phyloP scores from a whole-genome alignment of 176 grass and related monocot genomes.

The Triticum aestivum region DNA sequence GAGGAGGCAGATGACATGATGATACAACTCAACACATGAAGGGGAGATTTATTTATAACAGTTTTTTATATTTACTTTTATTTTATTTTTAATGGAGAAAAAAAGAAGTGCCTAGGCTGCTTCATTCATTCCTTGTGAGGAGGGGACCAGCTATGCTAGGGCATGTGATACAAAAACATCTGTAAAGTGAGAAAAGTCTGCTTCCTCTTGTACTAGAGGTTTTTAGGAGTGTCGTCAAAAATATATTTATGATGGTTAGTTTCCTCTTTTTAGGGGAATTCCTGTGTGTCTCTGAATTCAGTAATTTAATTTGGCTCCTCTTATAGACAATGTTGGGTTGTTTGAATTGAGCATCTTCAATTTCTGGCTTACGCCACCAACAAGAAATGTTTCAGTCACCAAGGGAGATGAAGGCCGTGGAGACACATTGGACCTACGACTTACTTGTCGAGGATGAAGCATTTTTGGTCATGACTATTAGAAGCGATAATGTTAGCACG shows the following conservation, averaged over 20 bases:
- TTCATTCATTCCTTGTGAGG: constrained; percentile 21
- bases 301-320: neutral
- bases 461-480: too few relatives aligned
- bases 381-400: too few relatives aligned
- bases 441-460: too few relatives aligned
- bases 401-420: too few relatives aligned
- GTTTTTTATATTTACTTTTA: neutral
- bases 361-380: too few relatives aligned
- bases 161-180: neutral
- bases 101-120: neutral
- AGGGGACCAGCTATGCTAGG: neutral
- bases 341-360: too few relatives aligned
- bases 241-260: neutral
- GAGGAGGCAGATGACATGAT: constrained; percentile 2
- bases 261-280: neutral
- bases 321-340: too few relatives aligned
- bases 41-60: constrained; percentile 4
- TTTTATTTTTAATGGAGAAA: neutral
- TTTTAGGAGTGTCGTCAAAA: too few relatives aligned
- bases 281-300: neutral
- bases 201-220: too few relatives aligned
- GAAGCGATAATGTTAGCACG: neutral
- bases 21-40: neutral
- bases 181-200: too few relatives aligned
- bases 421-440: too few relatives aligned